Evolutionary conservation across 257 asterid species (phyloP), one percentile per base, ranked within the genome.

Genomic region (Gentiana macrophylla): DNA sequence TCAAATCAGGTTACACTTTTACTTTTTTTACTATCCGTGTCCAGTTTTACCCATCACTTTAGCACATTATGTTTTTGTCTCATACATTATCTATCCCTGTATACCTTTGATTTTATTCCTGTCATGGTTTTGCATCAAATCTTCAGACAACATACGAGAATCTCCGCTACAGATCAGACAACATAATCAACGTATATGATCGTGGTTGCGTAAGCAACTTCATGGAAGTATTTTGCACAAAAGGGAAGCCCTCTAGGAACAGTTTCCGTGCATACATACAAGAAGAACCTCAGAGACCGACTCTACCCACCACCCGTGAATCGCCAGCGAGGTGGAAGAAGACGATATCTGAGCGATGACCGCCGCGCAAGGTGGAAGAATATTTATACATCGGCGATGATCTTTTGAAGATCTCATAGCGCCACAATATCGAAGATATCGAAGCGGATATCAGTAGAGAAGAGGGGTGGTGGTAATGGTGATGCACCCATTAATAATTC

Each of bases 71-170:
- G n/a, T n/a, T n/a, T n/a, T n/a, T n/a, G n/a, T n/a, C n/a, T n/a
- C n/a, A n/a, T n/a, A n/a, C n/a, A n/a, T n/a, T n/a, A n/a, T n/a
- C n/a, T n/a, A n/a, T n/a, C n/a, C n/a, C n/a, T n/a, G n/a, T n/a
- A n/a, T n/a, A n/a, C n/a, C n/a, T n/a, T n/a, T n/a, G n/a, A n/a
- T n/a, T n/a, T n/a, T n/a, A n/a, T n/a, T n/a, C n/a, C n/a, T n/a
- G n/a, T n/a, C n/a, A n/a, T n/a, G n/a, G n/a, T n/a, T n/a, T n/a
- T n/a, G n/a, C n/a, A n/a, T n/a, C n/a, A n/a, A n/a, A n/a, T 61
- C 46, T 41, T 41, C 91, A 92, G 97, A 92, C 97, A 7, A 92
- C 99, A 55, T 92, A 92, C 46, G 99, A 92, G 68, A 92, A 92
- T 65, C 88, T 92, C 72, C 93, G 98, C 5, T 88, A 92, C 62